Evolutionary conservation across 441 rosid species (phyloP), one percentile per base, ranked within the genome.

Genomic region (Erodium texanum): DNA sequence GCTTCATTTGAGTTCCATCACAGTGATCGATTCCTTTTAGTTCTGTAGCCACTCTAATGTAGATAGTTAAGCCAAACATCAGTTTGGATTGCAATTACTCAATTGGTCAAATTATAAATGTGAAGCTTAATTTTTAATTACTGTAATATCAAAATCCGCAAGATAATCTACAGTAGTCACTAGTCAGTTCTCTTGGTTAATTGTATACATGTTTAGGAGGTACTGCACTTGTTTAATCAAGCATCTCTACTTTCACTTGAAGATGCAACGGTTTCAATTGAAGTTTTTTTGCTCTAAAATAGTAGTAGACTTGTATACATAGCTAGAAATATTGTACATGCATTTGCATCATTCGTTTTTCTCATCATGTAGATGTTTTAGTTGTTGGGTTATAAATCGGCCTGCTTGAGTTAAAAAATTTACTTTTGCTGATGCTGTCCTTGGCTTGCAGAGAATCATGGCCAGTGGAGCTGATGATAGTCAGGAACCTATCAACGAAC

Each of bases 401-500:
- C n/a, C 18, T n/a, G 5, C 8, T 48, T n/a, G 56, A 48, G 7
- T 48, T 48, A 1, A 3, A 48, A 15, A 48, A 5, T 48, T 15
- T 48, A n/a, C 56, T 14, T 48, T 15, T n/a, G 18, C n/a, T 52
- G 22, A 52, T 52, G 6, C 19, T 43, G 12, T 50, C 1, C 59
- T 36, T 15, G 66, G 11, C 34, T 54, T 73, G 48, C 74, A 64
- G 63, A 7, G 71, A 78, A 72, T 64, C 62, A 91, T 91, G 97
- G 88, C 94, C 10, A 74, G 76, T 84, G 80, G 62, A 77, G 50
- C 81, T 16, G 87, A 77, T 66, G 68, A 74, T 11, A 64, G 67
- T 0, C 81, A 76, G 69, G 94, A 85, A 64, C 89, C 86, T 5
- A 71, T 78, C 29, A 87, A 84, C 34, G 97, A 91, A 80, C 96